phyloP scores from a whole-genome alignment of 2,329 filamentous ascomycete genomes.

The Diaporthe sp. region DNA sequence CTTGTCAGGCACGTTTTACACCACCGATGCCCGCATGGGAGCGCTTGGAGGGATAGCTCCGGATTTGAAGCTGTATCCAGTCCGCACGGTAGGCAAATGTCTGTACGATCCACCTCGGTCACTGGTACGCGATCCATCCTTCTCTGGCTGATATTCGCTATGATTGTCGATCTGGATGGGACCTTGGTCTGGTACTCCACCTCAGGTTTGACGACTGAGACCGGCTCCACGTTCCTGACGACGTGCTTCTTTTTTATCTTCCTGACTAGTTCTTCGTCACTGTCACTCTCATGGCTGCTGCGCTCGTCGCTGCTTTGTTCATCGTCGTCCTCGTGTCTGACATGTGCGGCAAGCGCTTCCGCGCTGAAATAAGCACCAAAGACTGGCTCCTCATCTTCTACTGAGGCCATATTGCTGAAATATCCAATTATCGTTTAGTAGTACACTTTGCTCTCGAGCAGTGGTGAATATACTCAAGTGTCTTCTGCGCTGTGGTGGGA shows the following conservation, averaged over 20 bases:
- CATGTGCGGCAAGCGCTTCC: neutral
- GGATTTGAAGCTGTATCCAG: neutral
- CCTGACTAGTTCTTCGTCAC: neutral
- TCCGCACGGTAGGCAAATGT: constrained; percentile 21
- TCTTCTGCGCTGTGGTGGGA: neutral
- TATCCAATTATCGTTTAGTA: too few species aligned
- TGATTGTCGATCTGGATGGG: constrained; percentile 15
- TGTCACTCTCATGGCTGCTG: neutral
- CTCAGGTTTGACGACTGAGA: constrained; percentile 9
- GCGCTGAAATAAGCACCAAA: constrained; percentile 14
- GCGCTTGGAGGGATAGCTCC: neutral
- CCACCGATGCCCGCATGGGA: constrained; percentile 30
- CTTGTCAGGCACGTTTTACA: constrained; percentile 27
- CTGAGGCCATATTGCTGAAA: neutral
- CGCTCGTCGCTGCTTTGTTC: constrained; percentile 7
- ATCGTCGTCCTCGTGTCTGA: neutral
- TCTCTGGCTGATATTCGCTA: constrained; percentile 22
- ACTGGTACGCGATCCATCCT: constrained; percentile 7
- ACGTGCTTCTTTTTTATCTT: neutral
- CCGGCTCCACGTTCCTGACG: constrained; percentile 11
- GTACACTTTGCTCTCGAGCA: neutral
- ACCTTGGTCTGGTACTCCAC: constrained; percentile 23
- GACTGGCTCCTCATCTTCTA: neutral
- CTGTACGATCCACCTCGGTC: neutral
- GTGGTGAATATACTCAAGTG: neutral